Percentiles rank a stretch among this genome's conserved stretches.
phyloP scores from a whole-genome alignment of 208 protist species.

The Trypanosomatidae sp. region DNA sequence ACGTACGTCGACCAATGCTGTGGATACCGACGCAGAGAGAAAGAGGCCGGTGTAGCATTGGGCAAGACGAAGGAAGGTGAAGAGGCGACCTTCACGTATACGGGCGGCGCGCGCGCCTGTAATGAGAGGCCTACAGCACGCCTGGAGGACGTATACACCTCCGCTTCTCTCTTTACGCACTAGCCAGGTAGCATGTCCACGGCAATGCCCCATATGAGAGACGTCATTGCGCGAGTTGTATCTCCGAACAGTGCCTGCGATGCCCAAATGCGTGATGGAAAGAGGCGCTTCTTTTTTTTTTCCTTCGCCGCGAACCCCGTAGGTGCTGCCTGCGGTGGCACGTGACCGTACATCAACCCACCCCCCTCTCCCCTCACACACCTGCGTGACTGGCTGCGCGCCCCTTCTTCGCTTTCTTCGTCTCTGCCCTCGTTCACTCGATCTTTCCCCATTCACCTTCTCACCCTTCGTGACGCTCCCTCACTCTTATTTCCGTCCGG shows the following conservation, averaged over 20 bases:
- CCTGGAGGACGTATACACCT: neutral
- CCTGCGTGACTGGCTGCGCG: neutral
- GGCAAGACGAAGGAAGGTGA: neutral
- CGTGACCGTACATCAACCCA: neutral
- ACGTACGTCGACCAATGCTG: neutral
- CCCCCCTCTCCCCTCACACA: no score
- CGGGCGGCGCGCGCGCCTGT: neutral
- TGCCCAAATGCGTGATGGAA: neutral
- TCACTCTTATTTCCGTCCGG: neutral
- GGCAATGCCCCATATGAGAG: neutral
- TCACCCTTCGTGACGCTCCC: neutral
- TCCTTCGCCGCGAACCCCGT: neutral
- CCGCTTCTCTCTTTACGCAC: neutral
- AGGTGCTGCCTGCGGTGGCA: neutral
- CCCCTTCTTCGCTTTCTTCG: neutral
- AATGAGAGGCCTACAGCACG: neutral
- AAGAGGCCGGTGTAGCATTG: no score
- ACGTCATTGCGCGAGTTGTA: neutral
- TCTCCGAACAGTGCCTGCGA: neutral
- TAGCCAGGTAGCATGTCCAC: neutral
- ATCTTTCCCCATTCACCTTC: neutral
- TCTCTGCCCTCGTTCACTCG: neutral
- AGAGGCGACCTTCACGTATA: neutral
- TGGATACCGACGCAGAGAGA: neutral
- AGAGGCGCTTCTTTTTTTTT: neutral